A percentile compares a stretch with the other conserved stretches of the same genome.
Conservation (phyloP, 345 rosid genomes). For the Mallotus nudiflorus region DNA sequence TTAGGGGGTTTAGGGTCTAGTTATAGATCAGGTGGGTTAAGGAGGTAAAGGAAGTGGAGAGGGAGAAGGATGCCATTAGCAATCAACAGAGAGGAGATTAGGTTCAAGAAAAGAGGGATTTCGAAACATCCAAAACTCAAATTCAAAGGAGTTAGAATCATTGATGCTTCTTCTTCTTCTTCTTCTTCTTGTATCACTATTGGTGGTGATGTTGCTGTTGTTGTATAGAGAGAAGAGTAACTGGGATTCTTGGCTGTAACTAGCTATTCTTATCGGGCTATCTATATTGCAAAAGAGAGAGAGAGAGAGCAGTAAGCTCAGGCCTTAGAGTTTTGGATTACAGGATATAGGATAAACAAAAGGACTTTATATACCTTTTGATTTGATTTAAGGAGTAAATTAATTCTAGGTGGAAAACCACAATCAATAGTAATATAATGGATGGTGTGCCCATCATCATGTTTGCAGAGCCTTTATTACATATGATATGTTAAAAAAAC, state of each 20-base stretch:
- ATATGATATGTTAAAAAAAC: too few species aligned
- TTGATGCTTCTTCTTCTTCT: constrained; percentile 19
- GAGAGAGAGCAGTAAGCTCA: neutral
- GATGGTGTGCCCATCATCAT: too few species aligned
- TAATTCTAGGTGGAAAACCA: too few species aligned
- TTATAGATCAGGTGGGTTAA: too few species aligned
- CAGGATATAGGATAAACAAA: too few species aligned
- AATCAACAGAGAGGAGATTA: constrained; percentile 59
- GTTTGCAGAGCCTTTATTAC: too few species aligned
- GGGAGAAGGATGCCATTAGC: constrained; percentile 69
- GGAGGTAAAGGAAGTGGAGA: constrained; percentile 45
- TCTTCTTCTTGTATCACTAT: too few species aligned
- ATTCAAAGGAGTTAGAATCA: constrained; percentile 55
- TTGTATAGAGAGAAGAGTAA: constrained; percentile 22
- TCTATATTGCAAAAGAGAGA: neutral
- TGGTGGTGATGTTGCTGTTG: constrained; percentile 1
- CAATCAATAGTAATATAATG: too few species aligned
- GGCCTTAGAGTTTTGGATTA: too few species aligned
- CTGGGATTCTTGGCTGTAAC: neutral
- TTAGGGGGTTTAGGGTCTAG: constrained; percentile 18
- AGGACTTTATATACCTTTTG: too few species aligned
- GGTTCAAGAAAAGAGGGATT: constrained; percentile 50
- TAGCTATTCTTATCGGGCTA: constrained; percentile 10
- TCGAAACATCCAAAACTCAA: constrained; percentile 68
- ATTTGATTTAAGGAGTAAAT: too few species aligned